These are phyloP conservation scores for Amaranthus hypochondriacus DNA, from an alignment of 148 eudicot species.

Conservation along the genomic window DNA sequence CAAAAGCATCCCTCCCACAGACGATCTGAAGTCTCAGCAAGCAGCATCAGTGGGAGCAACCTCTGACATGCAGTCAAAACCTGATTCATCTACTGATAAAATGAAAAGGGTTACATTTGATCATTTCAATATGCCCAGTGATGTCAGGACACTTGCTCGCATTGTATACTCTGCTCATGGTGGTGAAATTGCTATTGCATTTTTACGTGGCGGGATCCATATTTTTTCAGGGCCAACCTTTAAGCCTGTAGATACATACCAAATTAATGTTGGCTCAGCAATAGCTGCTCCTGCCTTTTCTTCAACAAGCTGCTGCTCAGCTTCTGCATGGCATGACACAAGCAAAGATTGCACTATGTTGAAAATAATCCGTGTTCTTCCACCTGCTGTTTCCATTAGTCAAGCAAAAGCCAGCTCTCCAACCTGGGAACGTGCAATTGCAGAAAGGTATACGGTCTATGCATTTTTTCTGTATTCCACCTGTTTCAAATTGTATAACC, in stretches of 20 bases:
- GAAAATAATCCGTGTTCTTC: slow-evolving; percentile 90
- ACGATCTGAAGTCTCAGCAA: slow-evolving; percentile 54
- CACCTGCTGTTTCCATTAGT: slow-evolving; percentile 70
- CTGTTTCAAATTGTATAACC: not conserved
- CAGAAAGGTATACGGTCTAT: slow-evolving; percentile 63
- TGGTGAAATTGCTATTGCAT: slow-evolving; percentile 96
- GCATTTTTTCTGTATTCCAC: not conserved
- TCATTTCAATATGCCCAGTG: slow-evolving; percentile 97
- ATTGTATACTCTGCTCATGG: slow-evolving; percentile 94
- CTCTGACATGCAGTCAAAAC: slow-evolving; percentile 33
- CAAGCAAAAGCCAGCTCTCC: slow-evolving; percentile 74
- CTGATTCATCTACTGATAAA: slow-evolving; percentile 52
- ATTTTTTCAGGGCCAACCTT: slow-evolving; percentile 81
- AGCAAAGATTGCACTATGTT: slow-evolving; percentile 71
- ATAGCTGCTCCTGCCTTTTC: slow-evolving; percentile 98
- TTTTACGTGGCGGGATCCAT: slow-evolving; percentile 86
- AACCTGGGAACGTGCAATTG: slow-evolving; percentile 98
- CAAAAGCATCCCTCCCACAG: slow-evolving; percentile 74
- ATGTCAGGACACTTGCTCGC: slow-evolving; percentile 91
- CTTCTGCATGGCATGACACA: slow-evolving; percentile 91
- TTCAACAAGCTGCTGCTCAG: slow-evolving; percentile 97
- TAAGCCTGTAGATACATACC: slow-evolving; percentile 81
- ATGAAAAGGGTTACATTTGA: slow-evolving; percentile 75
- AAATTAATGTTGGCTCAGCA: slow-evolving; percentile 82
- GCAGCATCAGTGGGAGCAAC: slow-evolving; percentile 28